A percentile compares a stretch with the other conserved stretches of the same genome.
These are phyloP conservation scores for Geum urbanum DNA, from an alignment of 306 rosid species.

Conservation along the genomic window DNA sequence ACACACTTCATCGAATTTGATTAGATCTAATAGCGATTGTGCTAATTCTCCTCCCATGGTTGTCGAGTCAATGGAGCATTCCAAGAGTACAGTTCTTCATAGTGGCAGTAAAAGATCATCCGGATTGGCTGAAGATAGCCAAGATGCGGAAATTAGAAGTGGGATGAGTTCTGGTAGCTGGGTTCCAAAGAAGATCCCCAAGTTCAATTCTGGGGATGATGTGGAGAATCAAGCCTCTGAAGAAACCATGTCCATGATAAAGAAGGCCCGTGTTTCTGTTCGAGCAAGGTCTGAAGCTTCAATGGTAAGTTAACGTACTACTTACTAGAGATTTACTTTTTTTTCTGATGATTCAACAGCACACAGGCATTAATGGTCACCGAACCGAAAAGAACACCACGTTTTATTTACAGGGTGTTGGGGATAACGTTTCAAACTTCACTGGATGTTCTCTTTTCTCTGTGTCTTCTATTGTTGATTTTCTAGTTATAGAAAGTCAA, in stretches of 20 bases:
- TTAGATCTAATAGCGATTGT: slow-evolving; percentile 17
- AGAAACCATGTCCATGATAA: slow-evolving; percentile 50
- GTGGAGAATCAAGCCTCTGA: slow-evolving; percentile 34
- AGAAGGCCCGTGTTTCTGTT: slow-evolving; percentile 62
- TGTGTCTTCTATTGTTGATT: not conserved
- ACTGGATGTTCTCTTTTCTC: not conserved
- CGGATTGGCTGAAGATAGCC: slow-evolving; percentile 8
- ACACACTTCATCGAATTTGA: slow-evolving; percentile 25
- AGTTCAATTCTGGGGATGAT: slow-evolving; percentile 19
- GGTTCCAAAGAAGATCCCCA: slow-evolving; percentile 36
- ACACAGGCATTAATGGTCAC: not conserved
- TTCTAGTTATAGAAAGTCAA: slow-evolving; percentile 7
- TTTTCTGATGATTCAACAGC: too few species aligned
- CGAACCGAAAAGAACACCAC: not conserved
- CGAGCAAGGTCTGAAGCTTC: slow-evolving; percentile 50
- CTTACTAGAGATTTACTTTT: too few species aligned
- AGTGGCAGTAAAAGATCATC: slow-evolving; percentile 20
- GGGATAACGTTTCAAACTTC: slow-evolving; percentile 4
- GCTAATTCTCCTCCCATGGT: slow-evolving; percentile 20
- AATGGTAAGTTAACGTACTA: slow-evolving; percentile 42
- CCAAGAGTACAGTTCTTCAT: slow-evolving; percentile 9
- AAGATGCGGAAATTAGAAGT: slow-evolving; percentile 6
- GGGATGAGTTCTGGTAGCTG: slow-evolving; percentile 17
- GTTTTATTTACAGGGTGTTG: not conserved
- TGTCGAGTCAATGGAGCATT: slow-evolving; percentile 28